phyloP scores from a whole-genome alignment of 2,329 filamentous ascomycete species.

The Phyllosticta ampelicida region DNA sequence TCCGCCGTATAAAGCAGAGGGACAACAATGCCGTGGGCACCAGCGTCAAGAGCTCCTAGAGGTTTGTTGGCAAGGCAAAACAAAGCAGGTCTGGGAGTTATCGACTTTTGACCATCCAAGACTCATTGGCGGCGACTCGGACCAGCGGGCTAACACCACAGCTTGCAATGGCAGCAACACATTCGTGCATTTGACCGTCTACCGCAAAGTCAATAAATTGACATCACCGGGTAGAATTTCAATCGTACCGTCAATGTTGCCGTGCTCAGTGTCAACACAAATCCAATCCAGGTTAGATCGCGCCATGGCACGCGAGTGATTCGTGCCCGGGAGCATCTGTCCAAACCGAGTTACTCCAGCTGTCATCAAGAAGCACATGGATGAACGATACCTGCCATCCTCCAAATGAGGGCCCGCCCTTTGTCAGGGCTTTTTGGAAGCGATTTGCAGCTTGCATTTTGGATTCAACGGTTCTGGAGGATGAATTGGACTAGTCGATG shows the following conservation, averaged over 20 bases:
- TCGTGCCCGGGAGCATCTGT: slow-evolving; percentile 44
- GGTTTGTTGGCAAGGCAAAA: background rate
- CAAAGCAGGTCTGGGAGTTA: background rate
- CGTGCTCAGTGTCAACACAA: slow-evolving; percentile 45
- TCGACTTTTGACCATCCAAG: slow-evolving; percentile 51
- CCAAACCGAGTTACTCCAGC: background rate
- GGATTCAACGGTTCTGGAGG: background rate
- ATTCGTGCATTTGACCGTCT: slow-evolving; percentile 45
- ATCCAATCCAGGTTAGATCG: slow-evolving; percentile 45
- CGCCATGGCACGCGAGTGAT: slow-evolving; percentile 43
- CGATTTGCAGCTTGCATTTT: slow-evolving; percentile 45
- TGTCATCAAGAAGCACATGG: background rate
- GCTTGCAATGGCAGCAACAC: slow-evolving; percentile 39
- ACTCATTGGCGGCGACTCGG: slow-evolving; percentile 45
- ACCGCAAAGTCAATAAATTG: background rate
- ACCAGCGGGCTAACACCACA: slow-evolving; percentile 35
- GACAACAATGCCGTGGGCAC: slow-evolving; percentile 49
- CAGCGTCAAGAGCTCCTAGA: slow-evolving; percentile 45
- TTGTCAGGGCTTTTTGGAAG: slow-evolving; percentile 40
- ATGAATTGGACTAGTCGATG: background rate
- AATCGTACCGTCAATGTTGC: slow-evolving; percentile 41
- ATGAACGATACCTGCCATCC: slow-evolving; percentile 43
- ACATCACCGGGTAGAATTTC: background rate
- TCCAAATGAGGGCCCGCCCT: slow-evolving; percentile 41
- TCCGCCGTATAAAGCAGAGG: slow-evolving; percentile 43